These are phyloP conservation scores for Saturnispora mendoncae DNA, from an alignment of 805 yeast species.

Conservation along the genomic window DNA sequence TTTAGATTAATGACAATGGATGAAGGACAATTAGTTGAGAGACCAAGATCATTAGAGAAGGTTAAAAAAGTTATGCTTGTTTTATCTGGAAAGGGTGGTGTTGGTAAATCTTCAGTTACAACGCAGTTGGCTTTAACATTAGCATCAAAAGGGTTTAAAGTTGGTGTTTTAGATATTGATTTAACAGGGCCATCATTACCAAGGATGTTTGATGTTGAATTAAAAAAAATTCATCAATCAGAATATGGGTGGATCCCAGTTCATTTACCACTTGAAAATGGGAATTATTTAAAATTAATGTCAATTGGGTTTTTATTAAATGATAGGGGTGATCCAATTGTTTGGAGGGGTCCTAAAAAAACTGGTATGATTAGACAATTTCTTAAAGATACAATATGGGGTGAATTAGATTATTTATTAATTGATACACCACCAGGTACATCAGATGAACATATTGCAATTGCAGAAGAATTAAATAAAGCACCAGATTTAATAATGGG, in stretches of 20 bases:
- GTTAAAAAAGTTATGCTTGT: conserved; percentile 75
- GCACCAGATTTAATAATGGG: conserved; percentile 66
- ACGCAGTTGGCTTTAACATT: conserved; percentile 86
- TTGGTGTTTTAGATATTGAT: conserved; percentile 94
- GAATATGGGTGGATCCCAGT: conserved; percentile 98
- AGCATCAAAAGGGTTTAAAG: conserved; percentile 59
- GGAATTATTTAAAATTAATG: conserved; percentile 45
- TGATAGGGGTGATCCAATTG: conserved; percentile 82
- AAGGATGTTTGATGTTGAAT: conserved; percentile 89
- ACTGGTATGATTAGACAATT: conserved; percentile 97
- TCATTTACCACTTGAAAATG: conserved; percentile 22
- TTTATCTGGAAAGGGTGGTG: conserved; percentile 94
- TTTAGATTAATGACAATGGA: background rate
- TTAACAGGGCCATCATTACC: conserved; percentile 96
- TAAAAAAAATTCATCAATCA: conserved; percentile 66
- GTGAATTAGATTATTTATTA: conserved; percentile 62
- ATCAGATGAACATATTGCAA: conserved; percentile 93
- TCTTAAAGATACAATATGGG: conserved; percentile 88
- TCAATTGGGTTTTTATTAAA: conserved; percentile 81
- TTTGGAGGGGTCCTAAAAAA: conserved; percentile 98
- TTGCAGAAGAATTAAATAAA: conserved; percentile 78
- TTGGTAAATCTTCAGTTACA: conserved; percentile 93
- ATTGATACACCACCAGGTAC: conserved; percentile 99
- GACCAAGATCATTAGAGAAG: conserved; percentile 28
- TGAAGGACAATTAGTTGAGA: background rate